A percentile compares a stretch with the other conserved stretches of the same genome.
These are phyloP conservation scores for Trypanosomatidae sp. DNA, from an alignment of 208 protist genomes.

Conservation along the genomic window DNA sequence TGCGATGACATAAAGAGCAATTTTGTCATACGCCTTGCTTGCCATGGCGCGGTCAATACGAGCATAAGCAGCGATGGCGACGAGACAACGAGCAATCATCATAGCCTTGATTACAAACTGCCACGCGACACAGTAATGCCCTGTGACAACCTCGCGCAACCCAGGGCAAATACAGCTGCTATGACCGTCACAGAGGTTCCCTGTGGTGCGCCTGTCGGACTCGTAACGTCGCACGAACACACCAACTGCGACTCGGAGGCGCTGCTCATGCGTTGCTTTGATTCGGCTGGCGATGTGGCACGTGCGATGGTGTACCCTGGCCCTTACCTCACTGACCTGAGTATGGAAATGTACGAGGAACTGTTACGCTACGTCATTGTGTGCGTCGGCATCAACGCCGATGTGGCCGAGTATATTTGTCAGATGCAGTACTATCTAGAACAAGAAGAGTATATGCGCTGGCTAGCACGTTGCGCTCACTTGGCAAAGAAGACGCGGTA, in stretches of 20 bases:
- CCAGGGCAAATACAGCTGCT: not conserved
- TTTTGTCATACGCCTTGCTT: too few species aligned
- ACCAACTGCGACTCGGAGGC: not conserved
- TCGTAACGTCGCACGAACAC: not conserved
- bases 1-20: too few species aligned
- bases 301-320: constrained; percentile 49
- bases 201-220: not conserved
- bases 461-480: too few species aligned
- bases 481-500: too few species aligned
- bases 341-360: constrained; percentile 41
- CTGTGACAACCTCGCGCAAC: too few species aligned
- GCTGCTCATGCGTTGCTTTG: constrained; percentile 19
- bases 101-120: too few species aligned
- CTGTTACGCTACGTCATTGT: constrained; percentile 42
- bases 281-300: constrained; percentile 26
- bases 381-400: constrained; percentile 30
- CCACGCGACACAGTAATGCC: too few species aligned
- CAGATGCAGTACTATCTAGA: constrained; percentile 77
- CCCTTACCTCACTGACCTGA: constrained; percentile 63
- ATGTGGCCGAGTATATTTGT: constrained; percentile 70
- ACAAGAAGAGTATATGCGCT: constrained; percentile 77
- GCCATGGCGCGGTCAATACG: too few species aligned
- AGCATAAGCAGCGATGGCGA: too few species aligned
- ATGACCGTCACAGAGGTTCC: not conserved
- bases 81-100: too few species aligned